Conservation (phyloP, 352 stramenopile genomes). For the Pythium aristosporum region DNA sequence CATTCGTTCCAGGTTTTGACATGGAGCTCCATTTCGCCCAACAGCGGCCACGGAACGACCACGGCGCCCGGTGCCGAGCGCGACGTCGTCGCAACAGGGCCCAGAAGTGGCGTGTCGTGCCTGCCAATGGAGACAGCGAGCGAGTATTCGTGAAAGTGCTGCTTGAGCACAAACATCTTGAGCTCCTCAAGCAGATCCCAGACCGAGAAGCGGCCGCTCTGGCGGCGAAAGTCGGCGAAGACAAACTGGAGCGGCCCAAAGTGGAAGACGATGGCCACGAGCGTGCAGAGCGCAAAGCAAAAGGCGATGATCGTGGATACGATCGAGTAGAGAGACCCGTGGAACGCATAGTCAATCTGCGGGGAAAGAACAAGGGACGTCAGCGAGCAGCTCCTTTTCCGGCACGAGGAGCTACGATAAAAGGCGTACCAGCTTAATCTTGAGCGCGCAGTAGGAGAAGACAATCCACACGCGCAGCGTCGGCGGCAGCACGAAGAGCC, state of each 20-base stretch:
- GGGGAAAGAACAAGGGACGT: constrained; percentile 1
- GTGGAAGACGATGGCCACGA: constrained; percentile 78
- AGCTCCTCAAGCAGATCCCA: constrained; percentile 18
- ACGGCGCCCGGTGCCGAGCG: constrained; percentile 23
- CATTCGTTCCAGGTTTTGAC: constrained; percentile 72
- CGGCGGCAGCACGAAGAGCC: constrained; percentile 60
- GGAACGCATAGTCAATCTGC: constrained; percentile 81
- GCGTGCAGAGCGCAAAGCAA: constrained; percentile 63
- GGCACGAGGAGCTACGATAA: background rate
- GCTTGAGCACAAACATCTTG: constrained; percentile 27
- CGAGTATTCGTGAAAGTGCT: constrained; percentile 33
- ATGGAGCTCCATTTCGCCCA: constrained; percentile 52
- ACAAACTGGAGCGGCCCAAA: constrained; percentile 76
- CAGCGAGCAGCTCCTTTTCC: constrained; percentile 2
- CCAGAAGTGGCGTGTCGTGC: background rate
- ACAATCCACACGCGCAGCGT: constrained; percentile 67
- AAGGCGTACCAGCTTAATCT: constrained; percentile 63
- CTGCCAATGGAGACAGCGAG: constrained; percentile 10
- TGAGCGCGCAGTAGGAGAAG: constrained; percentile 70
- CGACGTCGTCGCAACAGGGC: constrained; percentile 4
- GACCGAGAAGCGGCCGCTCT: constrained; percentile 14
- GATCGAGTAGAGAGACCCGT: constrained; percentile 66
- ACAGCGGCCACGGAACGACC: constrained; percentile 54
- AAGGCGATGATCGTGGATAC: constrained; percentile 62
- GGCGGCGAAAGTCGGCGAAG: constrained; percentile 51